Base-by-base conservation (phyloP, 306 rosid species). In the Senna siamea region DNA sequence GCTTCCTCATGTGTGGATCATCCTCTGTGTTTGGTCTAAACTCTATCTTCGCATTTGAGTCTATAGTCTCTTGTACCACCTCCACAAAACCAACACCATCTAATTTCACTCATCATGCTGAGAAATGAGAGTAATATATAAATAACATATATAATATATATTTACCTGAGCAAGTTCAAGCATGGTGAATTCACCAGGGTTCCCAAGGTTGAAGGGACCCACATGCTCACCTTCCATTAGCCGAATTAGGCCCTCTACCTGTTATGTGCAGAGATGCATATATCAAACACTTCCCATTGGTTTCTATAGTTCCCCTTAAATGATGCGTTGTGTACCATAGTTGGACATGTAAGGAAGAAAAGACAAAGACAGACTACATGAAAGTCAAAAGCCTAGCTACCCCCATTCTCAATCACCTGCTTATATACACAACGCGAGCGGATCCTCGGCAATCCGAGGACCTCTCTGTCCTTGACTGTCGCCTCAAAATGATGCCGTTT, bases 181-280 rank as follows among this genome's bases (percentile, higher is more conserved):
- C 98, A 93, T 93, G 77, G 96, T 93, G 90, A 90, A 93, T 88
- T 93, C 96, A 58, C 96, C 91, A 34, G 95, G 98, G 80, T 93
- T 93, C 37, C 98, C 98, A 7, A 93, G 98, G 79, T 93, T 93
- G 79, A 93, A 90, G 50, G 98, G 97, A 15, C 98, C 97, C 44
- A 90, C 87, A 74, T 93, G 95, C 4, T 86, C 89, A 7, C 98
- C 95, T 84, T 93, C 93, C 98, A 93, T 93, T 46, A 93, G 78
- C 79, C 85, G 54, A 85, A 93, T 89, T 57, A 90, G 81, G 35
- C 98, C 98, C 40, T 89, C 98, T 60, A 93, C 98, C 98, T 92
- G 76, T 59, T n/a, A 53, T 11, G 62, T 48, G 15, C 32, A 19
- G 22, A 71, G 8, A 54, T 41, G 12, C 68, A 75, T 35, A 41